Percentiles rank a stretch among this genome's conserved stretches.
phyloP scores from a whole-genome alignment of 1,284 basidiomycete genomes.

The Pholiota adiposa region DNA sequence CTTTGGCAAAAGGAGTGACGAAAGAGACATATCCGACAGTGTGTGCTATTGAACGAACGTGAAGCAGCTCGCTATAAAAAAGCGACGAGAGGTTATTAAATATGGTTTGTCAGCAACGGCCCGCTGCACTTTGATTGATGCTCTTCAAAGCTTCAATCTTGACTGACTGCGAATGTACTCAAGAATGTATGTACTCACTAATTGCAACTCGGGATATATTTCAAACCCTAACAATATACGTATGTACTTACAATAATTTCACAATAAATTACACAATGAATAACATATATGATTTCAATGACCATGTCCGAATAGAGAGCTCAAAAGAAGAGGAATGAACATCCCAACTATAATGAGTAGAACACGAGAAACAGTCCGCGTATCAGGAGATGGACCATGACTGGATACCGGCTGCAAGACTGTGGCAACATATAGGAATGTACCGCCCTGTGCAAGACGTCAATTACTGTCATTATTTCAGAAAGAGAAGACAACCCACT shows the following conservation, averaged over 20 bases:
- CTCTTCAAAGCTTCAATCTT: too few relatives aligned
- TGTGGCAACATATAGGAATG: constrained; percentile 94
- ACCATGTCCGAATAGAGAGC: constrained; percentile 41
- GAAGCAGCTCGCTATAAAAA: background rate
- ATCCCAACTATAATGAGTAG: constrained; percentile 69
- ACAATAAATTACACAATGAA: background rate
- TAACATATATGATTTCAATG: constrained; percentile 29
- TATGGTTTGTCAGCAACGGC: background rate
- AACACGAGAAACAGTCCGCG: constrained; percentile 54
- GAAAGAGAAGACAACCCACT: constrained; percentile 44
- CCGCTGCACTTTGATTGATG: background rate
- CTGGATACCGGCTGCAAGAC: constrained; percentile 79
- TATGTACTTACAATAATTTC: background rate
- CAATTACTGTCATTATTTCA: constrained; percentile 1
- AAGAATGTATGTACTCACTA: too few relatives aligned
- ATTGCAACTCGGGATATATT: too few relatives aligned
- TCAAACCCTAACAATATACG: too few relatives aligned
- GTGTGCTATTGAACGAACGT: background rate
- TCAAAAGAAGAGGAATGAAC: constrained; percentile 58
- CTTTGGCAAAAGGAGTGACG: constrained; percentile 31
- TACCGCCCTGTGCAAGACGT: constrained; percentile 71
- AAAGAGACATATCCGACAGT: constrained; percentile 28
- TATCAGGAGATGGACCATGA: constrained; percentile 46
- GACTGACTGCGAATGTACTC: too few relatives aligned
- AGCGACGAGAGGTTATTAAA: background rate